Evolutionary conservation across 768 basidiomycete species (phyloP), one percentile per base, ranked within the genome.

Genomic region (Saitozyma sp.): DNA sequence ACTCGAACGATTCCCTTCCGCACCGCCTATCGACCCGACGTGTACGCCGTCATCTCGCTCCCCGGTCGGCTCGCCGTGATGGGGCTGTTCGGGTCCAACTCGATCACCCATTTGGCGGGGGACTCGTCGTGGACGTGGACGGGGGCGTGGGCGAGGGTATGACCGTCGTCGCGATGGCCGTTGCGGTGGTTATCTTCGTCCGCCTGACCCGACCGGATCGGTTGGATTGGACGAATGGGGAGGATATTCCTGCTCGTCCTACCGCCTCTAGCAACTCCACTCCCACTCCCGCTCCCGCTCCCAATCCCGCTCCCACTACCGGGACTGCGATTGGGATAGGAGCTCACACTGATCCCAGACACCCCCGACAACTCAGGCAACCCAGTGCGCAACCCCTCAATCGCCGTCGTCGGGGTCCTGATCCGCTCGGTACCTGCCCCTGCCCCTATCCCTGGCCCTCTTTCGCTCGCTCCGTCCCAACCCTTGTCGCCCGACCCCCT

Each of bases 71-170:
- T 39, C 42, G 62, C 61, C 38, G 67, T 68, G 37, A 74, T 65
- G 1, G 73, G 73, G 56, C 70, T 74, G 53, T 71, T 62, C n/a
- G 69, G 67, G 50, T 66, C 61, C 13, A 74, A 55, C 58, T 71
- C 73, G 20, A 74, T 71, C 39, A 69, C 50, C 69, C 50, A 43
- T 69, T 69, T 16, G 58, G 49, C 17, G 52, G 37, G 3, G 17
- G 41, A 16, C 39, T 45, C 58, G 16, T 50, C 41, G 43, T 43
- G 39, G 43, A 17, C 58, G 8, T 37, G 17, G 52, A 50, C 45
- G 54, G 50, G 17, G 39, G 59, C 19, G 59, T 29, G 37, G 38
- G 41, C 38, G 42, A 8, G 17, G 50, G 50, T 2, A 2, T 16
- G 16, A 4, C 13, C 5, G 54, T 13, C 54, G 54, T 19, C 14